Conservation (phyloP, 192 early-diverging fungal genomes). For the Coemansia sp. region DNA sequence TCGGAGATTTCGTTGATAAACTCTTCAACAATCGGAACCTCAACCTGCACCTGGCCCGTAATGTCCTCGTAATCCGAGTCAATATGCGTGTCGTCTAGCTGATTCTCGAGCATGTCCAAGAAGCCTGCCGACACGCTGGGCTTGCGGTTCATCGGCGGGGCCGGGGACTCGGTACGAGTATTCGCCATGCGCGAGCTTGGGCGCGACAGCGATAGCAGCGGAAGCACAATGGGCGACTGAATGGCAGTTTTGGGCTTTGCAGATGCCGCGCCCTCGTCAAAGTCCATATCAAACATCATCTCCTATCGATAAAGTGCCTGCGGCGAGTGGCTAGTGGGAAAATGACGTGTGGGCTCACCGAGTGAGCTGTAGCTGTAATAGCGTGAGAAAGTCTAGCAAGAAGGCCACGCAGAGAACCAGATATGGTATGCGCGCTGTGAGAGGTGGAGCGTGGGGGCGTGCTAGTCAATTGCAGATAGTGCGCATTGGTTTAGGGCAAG, state of each 20-base stretch:
- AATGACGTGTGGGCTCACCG: slow-evolving; percentile 9
- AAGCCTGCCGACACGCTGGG: slow-evolving; percentile 42
- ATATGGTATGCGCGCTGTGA: neutral
- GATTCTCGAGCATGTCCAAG: slow-evolving; percentile 42
- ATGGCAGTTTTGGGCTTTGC: slow-evolving; percentile 6
- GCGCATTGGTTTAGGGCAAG: slow-evolving; percentile 16
- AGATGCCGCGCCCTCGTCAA: slow-evolving; percentile 19
- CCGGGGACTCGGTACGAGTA: slow-evolving; percentile 25
- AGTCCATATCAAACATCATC: slow-evolving; percentile 55
- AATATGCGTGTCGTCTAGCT: slow-evolving; percentile 43
- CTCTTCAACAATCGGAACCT: slow-evolving; percentile 51
- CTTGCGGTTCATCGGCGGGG: slow-evolving; percentile 21
- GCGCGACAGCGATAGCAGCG: slow-evolving; percentile 38
- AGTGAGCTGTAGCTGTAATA: slow-evolving; percentile 16
- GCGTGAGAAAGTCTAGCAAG: slow-evolving; percentile 24
- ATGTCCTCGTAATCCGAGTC: slow-evolving; percentile 54
- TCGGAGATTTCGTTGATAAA: slow-evolving; percentile 28
- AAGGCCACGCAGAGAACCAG: slow-evolving; percentile 14
- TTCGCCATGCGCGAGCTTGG: slow-evolving; percentile 31
- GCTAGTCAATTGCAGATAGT: slow-evolving; percentile 33
- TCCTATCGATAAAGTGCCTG: neutral
- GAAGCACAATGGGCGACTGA: slow-evolving; percentile 32
- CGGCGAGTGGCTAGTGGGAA: neutral
- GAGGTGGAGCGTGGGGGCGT: slow-evolving; percentile 14
- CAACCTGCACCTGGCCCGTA: slow-evolving; percentile 34